A percentile compares a stretch with the other conserved stretches of the same genome.
These are phyloP conservation scores for Ogataea degrootiae DNA, from an alignment of 805 yeast species.

Conservation along the genomic window DNA sequence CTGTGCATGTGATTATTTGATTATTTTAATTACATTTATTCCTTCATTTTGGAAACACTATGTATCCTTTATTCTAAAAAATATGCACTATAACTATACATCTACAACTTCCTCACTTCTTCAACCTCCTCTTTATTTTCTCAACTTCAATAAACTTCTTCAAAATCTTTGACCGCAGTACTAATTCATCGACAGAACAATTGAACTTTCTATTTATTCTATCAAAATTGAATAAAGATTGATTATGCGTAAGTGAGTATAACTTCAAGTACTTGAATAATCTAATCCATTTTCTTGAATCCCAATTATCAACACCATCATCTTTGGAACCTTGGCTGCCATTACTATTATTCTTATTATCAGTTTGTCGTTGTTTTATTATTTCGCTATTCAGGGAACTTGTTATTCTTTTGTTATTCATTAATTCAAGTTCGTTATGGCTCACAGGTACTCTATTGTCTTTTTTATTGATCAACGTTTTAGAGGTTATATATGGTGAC, in stretches of 20 bases:
- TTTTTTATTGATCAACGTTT: too few relatives aligned
- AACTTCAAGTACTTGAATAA: conserved; percentile 17
- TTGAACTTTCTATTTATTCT: conserved; percentile 15
- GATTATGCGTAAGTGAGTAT: conserved; percentile 16
- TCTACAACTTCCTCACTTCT: not conserved
- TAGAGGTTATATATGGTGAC: too few relatives aligned
- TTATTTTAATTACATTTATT: too few relatives aligned
- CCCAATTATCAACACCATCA: conserved; percentile 15
- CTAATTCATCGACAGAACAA: conserved; percentile 22
- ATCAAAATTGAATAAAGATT: conserved; percentile 7
- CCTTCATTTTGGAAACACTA: too few relatives aligned
- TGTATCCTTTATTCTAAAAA: too few relatives aligned
- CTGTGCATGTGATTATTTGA: too few relatives aligned
- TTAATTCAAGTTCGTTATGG: too few relatives aligned
- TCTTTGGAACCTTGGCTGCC: not conserved
- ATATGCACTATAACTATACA: not conserved
- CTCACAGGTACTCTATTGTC: too few relatives aligned
- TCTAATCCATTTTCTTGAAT: conserved; percentile 18
- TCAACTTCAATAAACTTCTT: conserved; percentile 17
- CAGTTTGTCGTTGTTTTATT: not conserved
- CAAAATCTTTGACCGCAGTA: conserved; percentile 16
- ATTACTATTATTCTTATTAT: not conserved
- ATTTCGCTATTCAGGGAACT: not conserved
- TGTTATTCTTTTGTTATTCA: too few relatives aligned
- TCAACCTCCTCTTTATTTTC: conserved; percentile 8